Conservation (phyloP, 2,329 filamentous ascomycete genomes). For the Sporothrix brasiliensis region DNA sequence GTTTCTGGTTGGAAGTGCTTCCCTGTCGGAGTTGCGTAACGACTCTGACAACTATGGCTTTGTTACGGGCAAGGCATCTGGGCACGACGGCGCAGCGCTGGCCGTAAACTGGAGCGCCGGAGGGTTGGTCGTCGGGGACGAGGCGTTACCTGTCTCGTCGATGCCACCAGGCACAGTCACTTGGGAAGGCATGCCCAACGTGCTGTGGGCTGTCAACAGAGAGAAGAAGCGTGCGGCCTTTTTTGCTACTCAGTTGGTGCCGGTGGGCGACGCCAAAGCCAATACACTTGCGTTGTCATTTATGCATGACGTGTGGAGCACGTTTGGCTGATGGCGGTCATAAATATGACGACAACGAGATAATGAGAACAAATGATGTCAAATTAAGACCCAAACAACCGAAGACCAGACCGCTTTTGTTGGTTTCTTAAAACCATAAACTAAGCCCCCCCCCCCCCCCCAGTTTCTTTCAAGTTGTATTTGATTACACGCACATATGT, state of each 20-base stretch:
- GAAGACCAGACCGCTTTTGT: constrained; percentile 13
- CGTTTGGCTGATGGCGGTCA: not conserved
- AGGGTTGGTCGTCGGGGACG: not conserved
- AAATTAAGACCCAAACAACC: not conserved
- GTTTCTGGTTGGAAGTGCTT: not conserved
- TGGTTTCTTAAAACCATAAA: not conserved
- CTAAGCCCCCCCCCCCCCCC: no score
- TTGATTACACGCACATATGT: constrained; percentile 6
- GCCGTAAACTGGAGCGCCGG: not conserved
- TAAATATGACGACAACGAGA: not conserved
- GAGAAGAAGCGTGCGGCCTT: constrained; percentile 4
- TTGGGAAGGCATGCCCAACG: constrained; percentile 12
- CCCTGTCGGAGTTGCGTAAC: not conserved
- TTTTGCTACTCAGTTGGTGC: constrained; percentile 11
- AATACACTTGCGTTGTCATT: not conserved
- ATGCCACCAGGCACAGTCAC: not conserved
- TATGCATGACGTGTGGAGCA: not conserved
- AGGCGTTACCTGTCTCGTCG: not conserved
- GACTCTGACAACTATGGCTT: not conserved
- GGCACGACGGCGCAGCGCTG: not conserved
- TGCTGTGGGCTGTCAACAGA: not conserved
- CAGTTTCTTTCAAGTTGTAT: not conserved
- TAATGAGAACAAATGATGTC: not conserved
- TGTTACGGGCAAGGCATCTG: not conserved
- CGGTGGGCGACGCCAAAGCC: not conserved